Conservation (phyloP, 768 basidiomycete species). For the Agrocybe pediades region DNA sequence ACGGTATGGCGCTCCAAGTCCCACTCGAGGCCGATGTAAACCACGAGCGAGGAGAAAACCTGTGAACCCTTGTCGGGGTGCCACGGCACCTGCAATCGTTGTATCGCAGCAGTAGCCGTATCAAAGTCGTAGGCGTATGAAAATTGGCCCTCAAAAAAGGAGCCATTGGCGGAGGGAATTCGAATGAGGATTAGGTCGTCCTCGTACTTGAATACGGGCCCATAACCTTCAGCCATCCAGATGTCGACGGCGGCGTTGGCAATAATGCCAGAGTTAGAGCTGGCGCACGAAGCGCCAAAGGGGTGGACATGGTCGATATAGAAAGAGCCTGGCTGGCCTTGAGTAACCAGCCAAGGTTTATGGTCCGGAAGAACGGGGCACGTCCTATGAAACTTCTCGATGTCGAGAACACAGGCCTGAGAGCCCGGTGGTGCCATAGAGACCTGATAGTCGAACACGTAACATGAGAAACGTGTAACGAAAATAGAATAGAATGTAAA, state of each 20-base stretch:
- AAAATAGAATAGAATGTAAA: not conserved
- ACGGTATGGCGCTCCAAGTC: not conserved
- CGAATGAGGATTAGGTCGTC: slow-evolving; percentile 17
- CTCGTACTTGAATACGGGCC: slow-evolving; percentile 10
- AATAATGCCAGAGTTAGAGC: slow-evolving; percentile 33
- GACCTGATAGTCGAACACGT: not conserved
- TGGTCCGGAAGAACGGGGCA: slow-evolving; percentile 24
- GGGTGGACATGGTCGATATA: slow-evolving; percentile 10
- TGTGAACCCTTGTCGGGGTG: not conserved
- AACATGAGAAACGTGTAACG: not conserved
- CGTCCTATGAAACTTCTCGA: slow-evolving; percentile 32
- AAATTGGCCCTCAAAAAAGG: not conserved
- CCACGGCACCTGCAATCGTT: not conserved
- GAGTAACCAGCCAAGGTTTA: slow-evolving; percentile 29
- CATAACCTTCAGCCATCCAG: slow-evolving; percentile 7
- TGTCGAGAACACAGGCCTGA: slow-evolving; percentile 28
- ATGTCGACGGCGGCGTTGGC: slow-evolving; percentile 28
- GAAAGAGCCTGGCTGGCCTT: not conserved
- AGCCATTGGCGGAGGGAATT: slow-evolving; percentile 13
- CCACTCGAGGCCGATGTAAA: not conserved
- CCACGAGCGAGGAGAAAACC: not conserved
- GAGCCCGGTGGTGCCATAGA: slow-evolving; percentile 16
- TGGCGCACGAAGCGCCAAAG: slow-evolving; percentile 27
- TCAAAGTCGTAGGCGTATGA: not conserved
- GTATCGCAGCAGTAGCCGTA: not conserved